Evolutionary conservation across 495 filamentous ascomycete species (phyloP).

Genomic region (Xylaria longipes): DNA sequence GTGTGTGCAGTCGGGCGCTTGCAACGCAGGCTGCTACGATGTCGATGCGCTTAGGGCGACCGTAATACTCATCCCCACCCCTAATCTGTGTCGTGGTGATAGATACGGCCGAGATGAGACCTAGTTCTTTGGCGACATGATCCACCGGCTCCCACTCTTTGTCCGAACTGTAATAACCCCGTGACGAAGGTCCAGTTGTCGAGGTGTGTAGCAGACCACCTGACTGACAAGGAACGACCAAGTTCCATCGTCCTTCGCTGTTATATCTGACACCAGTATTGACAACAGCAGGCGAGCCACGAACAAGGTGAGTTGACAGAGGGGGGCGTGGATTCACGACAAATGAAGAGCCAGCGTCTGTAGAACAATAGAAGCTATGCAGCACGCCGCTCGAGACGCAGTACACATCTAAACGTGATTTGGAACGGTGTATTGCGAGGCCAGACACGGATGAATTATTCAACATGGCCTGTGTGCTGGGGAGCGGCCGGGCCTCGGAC

Average conservation of each 20-base stretch:
- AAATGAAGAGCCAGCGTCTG: not conserved
- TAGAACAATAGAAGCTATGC: not conserved
- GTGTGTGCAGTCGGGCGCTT: constrained; percentile 1
- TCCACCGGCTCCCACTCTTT: constrained; percentile 19
- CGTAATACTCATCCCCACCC: too few relatives aligned
- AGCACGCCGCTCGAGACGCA: constrained; percentile 14
- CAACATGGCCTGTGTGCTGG: constrained; percentile 20
- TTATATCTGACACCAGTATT: not conserved
- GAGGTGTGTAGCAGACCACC: constrained; percentile 33
- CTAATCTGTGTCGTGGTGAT: constrained; percentile 6
- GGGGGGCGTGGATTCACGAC: not conserved
- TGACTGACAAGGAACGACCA: constrained; percentile 34
- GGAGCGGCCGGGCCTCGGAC: constrained; percentile 29
- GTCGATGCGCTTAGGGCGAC: not conserved
- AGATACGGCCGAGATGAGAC: constrained; percentile 30
- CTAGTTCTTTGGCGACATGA: constrained; percentile 31
- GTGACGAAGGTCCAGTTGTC: constrained; percentile 5
- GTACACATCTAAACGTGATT: not conserved
- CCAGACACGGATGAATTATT: constrained; percentile 27
- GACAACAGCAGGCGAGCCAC: constrained; percentile 23
- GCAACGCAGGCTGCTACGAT: constrained; percentile 12
- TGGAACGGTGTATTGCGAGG: not conserved
- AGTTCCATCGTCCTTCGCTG: constrained; percentile 12
- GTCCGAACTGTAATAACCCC: not conserved
- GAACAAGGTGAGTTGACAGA: not conserved